Conservation (phyloP, 1,284 basidiomycete species). For the Kalmanozyma brasiliensis region DNA sequence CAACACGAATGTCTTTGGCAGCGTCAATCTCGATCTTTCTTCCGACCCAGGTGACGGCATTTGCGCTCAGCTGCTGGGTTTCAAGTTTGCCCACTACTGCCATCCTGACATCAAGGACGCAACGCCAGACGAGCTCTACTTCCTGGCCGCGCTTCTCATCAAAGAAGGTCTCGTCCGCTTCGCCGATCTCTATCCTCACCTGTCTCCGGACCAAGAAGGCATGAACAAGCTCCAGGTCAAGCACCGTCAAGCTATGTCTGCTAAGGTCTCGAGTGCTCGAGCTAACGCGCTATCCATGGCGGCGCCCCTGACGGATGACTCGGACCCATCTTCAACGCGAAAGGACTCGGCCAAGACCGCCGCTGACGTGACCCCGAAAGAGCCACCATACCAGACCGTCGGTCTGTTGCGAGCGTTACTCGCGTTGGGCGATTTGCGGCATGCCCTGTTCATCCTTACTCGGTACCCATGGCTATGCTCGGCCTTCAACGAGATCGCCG, state of each 20-base stretch:
- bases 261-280: constrained; percentile 73
- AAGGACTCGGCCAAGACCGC: constrained; percentile 62
- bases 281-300: constrained; percentile 84
- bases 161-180: constrained; percentile 85
- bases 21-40: constrained; percentile 32
- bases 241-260: constrained; percentile 77
- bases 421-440: constrained; percentile 82
- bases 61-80: constrained; percentile 90
- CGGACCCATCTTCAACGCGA: constrained; percentile 42
- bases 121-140: constrained; percentile 80
- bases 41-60: constrained; percentile 71
- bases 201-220: constrained; percentile 68
- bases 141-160: constrained; percentile 86
- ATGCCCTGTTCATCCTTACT: constrained; percentile 81
- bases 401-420: constrained; percentile 84
- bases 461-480: constrained; percentile 87
- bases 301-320: constrained; percentile 78
- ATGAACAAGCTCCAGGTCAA: constrained; percentile 72
- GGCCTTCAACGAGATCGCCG: constrained; percentile 81
- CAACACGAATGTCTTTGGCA: constrained; percentile 12
- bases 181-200: constrained; percentile 86
- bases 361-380: constrained; percentile 71
- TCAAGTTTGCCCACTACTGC: constrained; percentile 92
- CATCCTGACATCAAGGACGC: constrained; percentile 69
- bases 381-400: constrained; percentile 80